These are phyloP conservation scores for Aspergillus funiculosus DNA, from an alignment of 495 filamentous ascomycete genomes.

Conservation along the genomic window DNA sequence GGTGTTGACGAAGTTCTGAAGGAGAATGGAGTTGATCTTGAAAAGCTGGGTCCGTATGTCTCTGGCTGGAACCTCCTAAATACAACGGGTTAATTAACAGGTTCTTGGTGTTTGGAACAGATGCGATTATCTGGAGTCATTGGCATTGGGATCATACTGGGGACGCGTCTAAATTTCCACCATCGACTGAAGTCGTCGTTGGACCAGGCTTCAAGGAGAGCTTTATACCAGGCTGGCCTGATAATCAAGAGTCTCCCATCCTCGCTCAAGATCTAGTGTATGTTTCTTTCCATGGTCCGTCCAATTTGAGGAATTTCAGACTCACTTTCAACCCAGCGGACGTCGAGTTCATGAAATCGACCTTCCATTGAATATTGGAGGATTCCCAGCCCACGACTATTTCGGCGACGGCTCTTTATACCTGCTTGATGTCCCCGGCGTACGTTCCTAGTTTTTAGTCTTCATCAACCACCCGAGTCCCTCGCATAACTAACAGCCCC, in stretches of 20 bases:
- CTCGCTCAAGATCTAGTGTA: neutral
- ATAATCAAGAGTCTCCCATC: neutral
- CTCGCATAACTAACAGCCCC: conserved; percentile 30
- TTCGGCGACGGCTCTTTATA: neutral
- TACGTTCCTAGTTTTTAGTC: too few relatives aligned
- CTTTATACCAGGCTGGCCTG: neutral
- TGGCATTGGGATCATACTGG: conserved; percentile 55
- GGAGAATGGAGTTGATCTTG: neutral
- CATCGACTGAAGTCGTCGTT: conserved; percentile 32
- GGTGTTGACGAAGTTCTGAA: neutral
- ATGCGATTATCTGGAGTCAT: conserved; percentile 32
- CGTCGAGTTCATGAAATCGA: neutral
- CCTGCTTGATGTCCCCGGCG: conserved; percentile 15
- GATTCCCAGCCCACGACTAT: neutral
- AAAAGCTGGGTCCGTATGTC: too few relatives aligned
- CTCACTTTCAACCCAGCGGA: neutral
- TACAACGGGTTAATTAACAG: too few relatives aligned
- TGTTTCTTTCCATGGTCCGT: neutral
- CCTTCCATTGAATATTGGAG: neutral
- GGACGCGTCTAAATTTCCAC: conserved; percentile 43
- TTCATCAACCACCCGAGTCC: conserved; percentile 46
- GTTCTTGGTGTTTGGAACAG: too few relatives aligned
- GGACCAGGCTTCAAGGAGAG: neutral
- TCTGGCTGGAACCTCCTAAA: too few relatives aligned
- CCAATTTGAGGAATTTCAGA: neutral